phyloP scores from a whole-genome alignment of 106 monocot species.

The Dactylorhiza incarnata region DNA sequence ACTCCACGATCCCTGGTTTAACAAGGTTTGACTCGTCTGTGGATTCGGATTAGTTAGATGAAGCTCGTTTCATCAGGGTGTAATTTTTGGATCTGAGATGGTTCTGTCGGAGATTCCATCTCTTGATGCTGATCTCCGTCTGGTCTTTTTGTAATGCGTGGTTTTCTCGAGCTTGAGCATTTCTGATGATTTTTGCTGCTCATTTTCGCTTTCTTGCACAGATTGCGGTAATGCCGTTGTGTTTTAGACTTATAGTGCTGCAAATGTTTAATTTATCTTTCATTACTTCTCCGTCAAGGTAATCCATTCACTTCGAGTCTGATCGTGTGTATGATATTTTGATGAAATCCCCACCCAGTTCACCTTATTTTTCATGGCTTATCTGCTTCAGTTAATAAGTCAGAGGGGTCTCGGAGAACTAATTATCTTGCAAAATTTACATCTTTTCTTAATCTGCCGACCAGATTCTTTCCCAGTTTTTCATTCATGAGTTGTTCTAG shows the following conservation, averaged over 20 bases:
- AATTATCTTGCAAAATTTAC: neutral
- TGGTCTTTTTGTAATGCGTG: neutral
- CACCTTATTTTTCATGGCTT: neutral
- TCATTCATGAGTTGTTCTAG: neutral
- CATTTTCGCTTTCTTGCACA: too few relatives aligned
- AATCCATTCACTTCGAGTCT: too few relatives aligned
- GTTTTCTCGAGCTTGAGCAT: neutral
- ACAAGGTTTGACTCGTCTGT: conserved; percentile 42
- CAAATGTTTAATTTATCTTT: neutral
- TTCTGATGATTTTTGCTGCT: neutral
- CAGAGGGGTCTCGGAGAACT: neutral
- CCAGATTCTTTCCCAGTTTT: neutral
- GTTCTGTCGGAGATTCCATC: neutral
- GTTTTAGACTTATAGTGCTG: neutral
- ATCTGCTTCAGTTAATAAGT: neutral
- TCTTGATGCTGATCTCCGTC: neutral
- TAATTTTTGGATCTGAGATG: neutral
- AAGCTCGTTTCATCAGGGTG: neutral
- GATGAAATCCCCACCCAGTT: neutral
- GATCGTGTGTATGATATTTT: neutral
- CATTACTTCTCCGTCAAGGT: neutral
- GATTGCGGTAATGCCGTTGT: neutral
- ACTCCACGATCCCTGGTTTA: conserved; percentile 98
- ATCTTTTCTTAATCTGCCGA: neutral
- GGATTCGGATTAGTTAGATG: neutral